Evolutionary conservation across 2,329 filamentous ascomycete species (phyloP).

Genomic region (Talaromyces amestolkiae): DNA sequence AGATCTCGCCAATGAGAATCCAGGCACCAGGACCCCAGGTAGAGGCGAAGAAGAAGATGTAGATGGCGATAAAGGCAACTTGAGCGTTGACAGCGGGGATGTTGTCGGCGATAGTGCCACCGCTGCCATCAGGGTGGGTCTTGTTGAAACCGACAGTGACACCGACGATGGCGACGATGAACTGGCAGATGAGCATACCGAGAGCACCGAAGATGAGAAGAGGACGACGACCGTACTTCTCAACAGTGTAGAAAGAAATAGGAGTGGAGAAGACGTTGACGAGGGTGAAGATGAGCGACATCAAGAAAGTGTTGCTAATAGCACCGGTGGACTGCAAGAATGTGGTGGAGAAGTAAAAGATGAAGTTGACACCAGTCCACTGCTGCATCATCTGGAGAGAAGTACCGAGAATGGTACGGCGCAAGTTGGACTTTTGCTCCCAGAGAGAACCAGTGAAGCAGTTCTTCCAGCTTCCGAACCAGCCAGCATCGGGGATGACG

Average conservation of each 20-base stretch:
- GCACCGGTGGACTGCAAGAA: constrained; percentile 79
- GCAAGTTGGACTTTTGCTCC: constrained; percentile 56
- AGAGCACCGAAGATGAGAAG: constrained; percentile 75
- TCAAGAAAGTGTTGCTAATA: constrained; percentile 75
- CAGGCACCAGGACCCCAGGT: constrained; percentile 78
- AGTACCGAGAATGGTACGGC: constrained; percentile 68
- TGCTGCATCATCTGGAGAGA: constrained; percentile 80
- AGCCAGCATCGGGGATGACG: constrained; percentile 63
- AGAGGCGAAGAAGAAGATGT: constrained; percentile 87
- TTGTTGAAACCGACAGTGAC: constrained; percentile 55
- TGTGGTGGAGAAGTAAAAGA: constrained; percentile 82
- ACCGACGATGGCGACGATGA: constrained; percentile 77
- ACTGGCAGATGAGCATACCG: constrained; percentile 84
- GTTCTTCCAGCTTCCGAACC: constrained; percentile 66
- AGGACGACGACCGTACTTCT: constrained; percentile 74
- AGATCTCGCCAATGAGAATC: constrained; percentile 82
- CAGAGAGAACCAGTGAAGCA: constrained; percentile 59
- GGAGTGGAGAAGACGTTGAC: constrained; percentile 86
- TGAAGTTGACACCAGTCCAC: constrained; percentile 85
- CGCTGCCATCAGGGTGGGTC: constrained; percentile 40
- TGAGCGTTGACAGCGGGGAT: constrained; percentile 49
- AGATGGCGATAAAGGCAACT: constrained; percentile 86
- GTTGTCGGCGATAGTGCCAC: constrained; percentile 58
- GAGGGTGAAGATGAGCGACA: constrained; percentile 79
- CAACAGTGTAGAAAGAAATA: constrained; percentile 81